Evolutionary conservation across 768 basidiomycete genomes (phyloP).

Genomic region (Termitomyces sp.): DNA sequence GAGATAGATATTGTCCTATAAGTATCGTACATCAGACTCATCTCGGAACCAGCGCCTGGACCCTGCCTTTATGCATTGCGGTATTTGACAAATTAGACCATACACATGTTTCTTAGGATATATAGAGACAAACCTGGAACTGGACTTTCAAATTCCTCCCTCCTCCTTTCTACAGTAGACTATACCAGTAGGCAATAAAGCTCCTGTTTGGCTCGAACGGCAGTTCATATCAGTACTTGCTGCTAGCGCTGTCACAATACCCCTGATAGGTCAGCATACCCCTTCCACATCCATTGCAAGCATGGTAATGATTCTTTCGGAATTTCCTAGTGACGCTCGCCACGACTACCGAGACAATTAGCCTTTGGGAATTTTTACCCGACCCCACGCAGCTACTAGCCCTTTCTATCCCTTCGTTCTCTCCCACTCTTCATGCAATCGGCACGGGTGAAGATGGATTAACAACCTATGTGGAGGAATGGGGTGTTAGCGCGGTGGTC

Average conservation of each 20-base stretch:
- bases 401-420: neutral
- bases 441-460: neutral
- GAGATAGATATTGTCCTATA: too few species aligned
- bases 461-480: neutral
- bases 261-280: neutral
- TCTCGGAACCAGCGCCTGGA: too few species aligned
- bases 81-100: too few species aligned
- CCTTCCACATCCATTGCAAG: neutral
- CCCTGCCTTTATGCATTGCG: too few species aligned
- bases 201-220: too few species aligned
- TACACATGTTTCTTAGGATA: too few species aligned
- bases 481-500: neutral
- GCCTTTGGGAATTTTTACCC: neutral
- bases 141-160: too few species aligned
- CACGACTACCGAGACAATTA: neutral
- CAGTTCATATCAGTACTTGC: too few species aligned
- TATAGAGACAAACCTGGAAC: too few species aligned
- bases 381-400: neutral
- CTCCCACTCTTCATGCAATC: neutral
- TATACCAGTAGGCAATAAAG: too few species aligned
- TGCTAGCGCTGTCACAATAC: neutral
- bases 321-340: neutral
- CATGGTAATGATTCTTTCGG: neutral
- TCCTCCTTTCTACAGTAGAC: too few species aligned
- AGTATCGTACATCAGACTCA: too few species aligned